Percentiles rank a stretch among this genome's conserved stretches.
phyloP scores from a whole-genome alignment of 768 basidiomycete species.

The Pleurotus citrinopileatus region DNA sequence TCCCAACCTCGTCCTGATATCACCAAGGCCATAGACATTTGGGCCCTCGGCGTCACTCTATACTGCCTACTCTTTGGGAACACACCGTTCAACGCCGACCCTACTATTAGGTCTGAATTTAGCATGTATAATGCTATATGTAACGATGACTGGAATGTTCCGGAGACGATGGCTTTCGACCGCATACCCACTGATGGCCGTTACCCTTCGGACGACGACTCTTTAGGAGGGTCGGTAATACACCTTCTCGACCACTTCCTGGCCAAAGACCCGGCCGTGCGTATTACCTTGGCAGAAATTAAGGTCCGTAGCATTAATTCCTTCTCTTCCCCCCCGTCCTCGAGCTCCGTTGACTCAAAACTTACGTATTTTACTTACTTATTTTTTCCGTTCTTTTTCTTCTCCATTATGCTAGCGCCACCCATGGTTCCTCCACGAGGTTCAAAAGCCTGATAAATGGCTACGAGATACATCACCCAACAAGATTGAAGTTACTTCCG shows the following conservation, averaged over 20 bases:
- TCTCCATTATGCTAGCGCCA: conserved; percentile 46
- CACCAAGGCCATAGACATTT: conserved; percentile 94
- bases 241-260: conserved; percentile 73
- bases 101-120: conserved; percentile 48
- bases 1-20: conserved; percentile 51
- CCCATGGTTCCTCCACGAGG: conserved; percentile 67
- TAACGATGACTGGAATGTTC: conserved; percentile 68
- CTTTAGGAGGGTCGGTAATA: conserved; percentile 63
- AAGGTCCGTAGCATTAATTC: conserved; percentile 50
- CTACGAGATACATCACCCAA: conserved; percentile 41
- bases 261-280: conserved; percentile 71
- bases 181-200: conserved; percentile 61
- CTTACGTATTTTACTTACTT: conserved; percentile 12
- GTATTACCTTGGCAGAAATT: conserved; percentile 78
- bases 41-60: conserved; percentile 95
- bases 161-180: conserved; percentile 72
- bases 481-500: conserved; percentile 57
- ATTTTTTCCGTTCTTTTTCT: neutral
- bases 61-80: conserved; percentile 91
- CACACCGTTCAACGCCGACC: conserved; percentile 61
- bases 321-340: neutral
- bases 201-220: conserved; percentile 35
- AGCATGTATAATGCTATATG: conserved; percentile 79
- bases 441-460: conserved; percentile 70
- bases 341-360: conserved; percentile 5